Evolutionary conservation across 805 yeast genomes (phyloP), one percentile per base, ranked within the genome.

Genomic region (Teunomyces gatunensis): DNA sequence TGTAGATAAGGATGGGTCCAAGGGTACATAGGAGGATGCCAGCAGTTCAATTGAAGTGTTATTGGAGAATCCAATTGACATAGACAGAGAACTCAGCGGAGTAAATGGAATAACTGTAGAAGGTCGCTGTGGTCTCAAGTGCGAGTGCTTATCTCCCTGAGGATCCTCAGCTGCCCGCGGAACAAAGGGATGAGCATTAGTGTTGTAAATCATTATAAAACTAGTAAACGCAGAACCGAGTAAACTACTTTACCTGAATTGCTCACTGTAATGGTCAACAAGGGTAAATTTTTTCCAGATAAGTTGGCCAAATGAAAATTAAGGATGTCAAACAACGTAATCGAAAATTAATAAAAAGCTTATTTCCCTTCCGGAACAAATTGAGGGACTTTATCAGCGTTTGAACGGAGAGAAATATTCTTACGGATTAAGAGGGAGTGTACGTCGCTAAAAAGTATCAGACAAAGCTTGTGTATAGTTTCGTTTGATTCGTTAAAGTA

Each of bases 181-280:
- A 30, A 45, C 36, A 39, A 45, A 45, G 11, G 44, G 47, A 13
- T 30, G 43, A 17, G 47, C 47, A 32, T 23, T 39, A 20, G 40
- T 21, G 25, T 37, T 37, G 29, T 21, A 37, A 21, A 37, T 37
- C 40, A 37, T 37, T 3, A 10, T 37, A 6, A 13, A 37, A 13
- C 29, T 23, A 21, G 6, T n/a, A 25, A 21, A 23, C 13, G 20
- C 12, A 20, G 29, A 21, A 32, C 10, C 34, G 2, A 32, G 34
- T 32, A 32, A 4, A 32, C 17, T 13, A 32, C 15, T 32, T 13
- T 32, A 32, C 34, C 17, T 35, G 25, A 7, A 7, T 37, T 7
- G 11, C 10, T 20, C 27, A 20, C 29, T 37, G n/a, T 13, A 6
- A 6, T n/a, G 11, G 40, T 37, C 17, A 20, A n/a, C 15, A 37